Evolutionary conservation across 2,329 filamentous ascomycete genomes (phyloP).

Genomic region (Curvularia spicifera): DNA sequence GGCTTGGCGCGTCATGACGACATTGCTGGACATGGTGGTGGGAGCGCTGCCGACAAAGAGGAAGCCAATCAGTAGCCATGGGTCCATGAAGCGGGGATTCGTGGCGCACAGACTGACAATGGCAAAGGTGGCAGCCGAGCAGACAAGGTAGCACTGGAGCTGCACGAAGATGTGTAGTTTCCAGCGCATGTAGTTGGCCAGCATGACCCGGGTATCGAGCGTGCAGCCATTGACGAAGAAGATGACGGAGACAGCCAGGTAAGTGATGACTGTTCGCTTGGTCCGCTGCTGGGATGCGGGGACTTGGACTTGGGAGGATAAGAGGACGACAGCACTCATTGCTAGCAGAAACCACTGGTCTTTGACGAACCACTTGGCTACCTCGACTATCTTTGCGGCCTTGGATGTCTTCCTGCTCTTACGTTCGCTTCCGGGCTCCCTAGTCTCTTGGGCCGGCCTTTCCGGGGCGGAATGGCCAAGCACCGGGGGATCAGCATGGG

Average conservation of each 20-base stretch:
- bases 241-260: conserved; percentile 71
- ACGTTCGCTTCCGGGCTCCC: not conserved
- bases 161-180: conserved; percentile 72
- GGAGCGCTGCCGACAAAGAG: conserved; percentile 71
- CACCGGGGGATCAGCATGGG: not conserved
- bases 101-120: conserved; percentile 60
- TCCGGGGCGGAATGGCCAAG: not conserved
- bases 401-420: not conserved
- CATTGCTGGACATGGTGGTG: conserved; percentile 75
- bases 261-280: conserved; percentile 63
- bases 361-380: conserved; percentile 51
- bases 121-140: conserved; percentile 67
- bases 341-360: conserved; percentile 71
- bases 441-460: not conserved
- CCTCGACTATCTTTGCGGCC: conserved; percentile 12
- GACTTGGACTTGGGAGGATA: conserved; percentile 63
- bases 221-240: conserved; percentile 76
- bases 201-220: conserved; percentile 66
- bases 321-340: conserved; percentile 61
- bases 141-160: conserved; percentile 69
- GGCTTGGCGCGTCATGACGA: conserved; percentile 73
- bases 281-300: conserved; percentile 60
- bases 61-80: conserved; percentile 70
- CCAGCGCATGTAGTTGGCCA: conserved; percentile 69
- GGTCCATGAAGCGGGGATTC: conserved; percentile 62